Conservation (phyloP, 495 filamentous ascomycete species). For the Neurospora sp. region DNA sequence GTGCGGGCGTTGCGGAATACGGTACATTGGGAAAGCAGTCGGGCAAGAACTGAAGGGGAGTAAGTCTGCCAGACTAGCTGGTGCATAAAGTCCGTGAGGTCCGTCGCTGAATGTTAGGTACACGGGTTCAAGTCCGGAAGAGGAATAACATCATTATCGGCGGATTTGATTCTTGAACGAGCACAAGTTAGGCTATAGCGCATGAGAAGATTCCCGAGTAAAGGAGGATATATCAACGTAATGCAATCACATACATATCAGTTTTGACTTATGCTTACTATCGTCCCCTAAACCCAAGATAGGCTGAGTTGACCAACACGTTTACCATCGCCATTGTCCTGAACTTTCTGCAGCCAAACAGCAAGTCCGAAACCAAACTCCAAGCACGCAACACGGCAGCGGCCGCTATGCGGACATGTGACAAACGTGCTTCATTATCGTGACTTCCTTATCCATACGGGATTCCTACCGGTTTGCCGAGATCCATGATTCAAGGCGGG, state of each 20-base stretch:
- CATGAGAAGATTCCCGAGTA: not conserved
- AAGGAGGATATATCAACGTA: not conserved
- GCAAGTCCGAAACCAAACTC: too few relatives aligned
- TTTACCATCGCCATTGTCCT: too few relatives aligned
- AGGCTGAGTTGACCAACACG: too few relatives aligned
- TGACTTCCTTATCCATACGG: not conserved
- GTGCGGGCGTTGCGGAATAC: not conserved
- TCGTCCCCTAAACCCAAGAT: too few relatives aligned
- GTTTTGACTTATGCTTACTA: too few relatives aligned
- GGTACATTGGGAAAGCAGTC: not conserved
- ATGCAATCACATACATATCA: not conserved
- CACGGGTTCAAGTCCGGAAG: not conserved
- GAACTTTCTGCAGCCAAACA: too few relatives aligned
- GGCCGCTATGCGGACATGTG: not conserved
- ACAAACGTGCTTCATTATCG: not conserved
- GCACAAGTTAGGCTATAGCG: not conserved
- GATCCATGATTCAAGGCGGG: not conserved
- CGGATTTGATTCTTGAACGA: not conserved
- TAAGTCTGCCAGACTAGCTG: too few relatives aligned
- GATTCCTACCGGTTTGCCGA: not conserved
- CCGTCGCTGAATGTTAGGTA: too few relatives aligned
- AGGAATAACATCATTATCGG: not conserved
- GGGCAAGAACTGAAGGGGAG: too few relatives aligned
- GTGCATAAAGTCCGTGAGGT: too few relatives aligned
- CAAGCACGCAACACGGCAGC: not conserved